Evolutionary conservation across 345 rosid species (phyloP).

Genomic region (Arabidopsis arenosa): DNA sequence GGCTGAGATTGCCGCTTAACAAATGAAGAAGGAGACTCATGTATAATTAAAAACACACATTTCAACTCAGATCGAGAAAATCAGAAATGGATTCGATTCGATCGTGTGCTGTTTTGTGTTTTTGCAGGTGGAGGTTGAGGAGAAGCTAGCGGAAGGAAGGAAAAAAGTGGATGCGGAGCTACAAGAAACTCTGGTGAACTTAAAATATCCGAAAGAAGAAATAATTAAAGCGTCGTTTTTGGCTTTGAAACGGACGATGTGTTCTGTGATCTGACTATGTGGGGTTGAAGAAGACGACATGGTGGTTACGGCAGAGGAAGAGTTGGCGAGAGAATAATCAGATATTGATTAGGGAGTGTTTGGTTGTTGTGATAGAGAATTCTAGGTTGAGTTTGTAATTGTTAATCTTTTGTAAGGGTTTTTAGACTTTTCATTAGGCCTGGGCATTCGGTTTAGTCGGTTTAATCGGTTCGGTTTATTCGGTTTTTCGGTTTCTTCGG

Average conservation of each 20-base stretch:
- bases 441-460: no score
- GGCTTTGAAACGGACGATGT: constrained; percentile 40
- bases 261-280: no score
- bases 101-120: background rate
- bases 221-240: constrained; percentile 60
- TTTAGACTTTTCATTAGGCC: no score
- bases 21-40: constrained; percentile 90
- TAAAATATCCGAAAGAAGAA: constrained; percentile 89
- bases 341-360: no score
- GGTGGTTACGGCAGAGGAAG: no score
- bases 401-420: no score
- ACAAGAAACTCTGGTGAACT: constrained; percentile 66
- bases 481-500: no score
- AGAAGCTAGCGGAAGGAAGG: constrained; percentile 67
- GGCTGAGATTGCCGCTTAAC: constrained; percentile 85
- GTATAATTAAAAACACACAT: background rate
- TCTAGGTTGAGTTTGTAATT: no score
- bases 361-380: no score
- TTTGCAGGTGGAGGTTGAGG: constrained; percentile 66
- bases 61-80: background rate
- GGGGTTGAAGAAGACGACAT: no score
- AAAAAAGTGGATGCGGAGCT: constrained; percentile 82
- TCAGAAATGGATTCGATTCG: background rate
- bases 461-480: no score
- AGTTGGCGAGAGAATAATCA: no score